These are phyloP conservation scores for Coffea eugenioides DNA, from an alignment of 257 asterid species.

Conservation along the genomic window DNA sequence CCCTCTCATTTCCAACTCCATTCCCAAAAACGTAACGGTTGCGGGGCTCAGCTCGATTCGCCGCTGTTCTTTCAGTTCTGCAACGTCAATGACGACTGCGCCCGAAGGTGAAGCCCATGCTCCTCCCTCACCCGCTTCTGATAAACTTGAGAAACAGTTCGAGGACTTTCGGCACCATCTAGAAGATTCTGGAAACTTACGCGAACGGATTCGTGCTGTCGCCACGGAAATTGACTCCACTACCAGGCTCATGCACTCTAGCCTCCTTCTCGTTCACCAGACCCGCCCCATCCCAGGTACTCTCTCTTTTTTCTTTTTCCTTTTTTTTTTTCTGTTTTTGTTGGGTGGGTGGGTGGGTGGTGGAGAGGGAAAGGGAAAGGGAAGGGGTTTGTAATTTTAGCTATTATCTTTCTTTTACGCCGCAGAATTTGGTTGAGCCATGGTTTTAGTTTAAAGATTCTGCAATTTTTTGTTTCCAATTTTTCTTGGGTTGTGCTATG, in stretches of 20 bases:
- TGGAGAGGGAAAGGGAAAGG: too few species aligned
- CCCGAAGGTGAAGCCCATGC: slow-evolving; percentile 26
- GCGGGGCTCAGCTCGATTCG: slow-evolving; percentile 5
- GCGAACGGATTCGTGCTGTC: slow-evolving; percentile 72
- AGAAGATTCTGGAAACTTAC: slow-evolving; percentile 62
- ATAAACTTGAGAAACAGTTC: slow-evolving; percentile 67
- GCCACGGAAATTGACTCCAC: slow-evolving; percentile 77
- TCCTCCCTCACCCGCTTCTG: slow-evolving; percentile 43
- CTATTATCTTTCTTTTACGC: not conserved
- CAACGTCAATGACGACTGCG: slow-evolving; percentile 40
- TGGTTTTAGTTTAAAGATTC: not conserved
- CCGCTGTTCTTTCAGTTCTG: slow-evolving; percentile 15
- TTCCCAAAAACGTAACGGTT: slow-evolving; percentile 7
- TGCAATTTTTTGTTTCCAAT: not conserved
- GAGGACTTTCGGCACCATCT: slow-evolving; percentile 64
- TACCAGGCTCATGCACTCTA: slow-evolving; percentile 59
- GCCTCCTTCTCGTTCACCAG: slow-evolving; percentile 18
- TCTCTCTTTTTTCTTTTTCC: too few species aligned
- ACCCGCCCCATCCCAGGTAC: slow-evolving; percentile 20
- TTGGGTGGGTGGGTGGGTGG: too few species aligned
- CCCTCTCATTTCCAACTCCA: not conserved
- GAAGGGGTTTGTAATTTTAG: too few species aligned
- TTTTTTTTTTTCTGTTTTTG: too few species aligned
- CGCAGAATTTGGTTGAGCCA: not conserved
- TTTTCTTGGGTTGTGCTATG: too few species aligned